phyloP scores from a whole-genome alignment of 2,329 filamentous ascomycete genomes.

The Triangularia setosa region DNA sequence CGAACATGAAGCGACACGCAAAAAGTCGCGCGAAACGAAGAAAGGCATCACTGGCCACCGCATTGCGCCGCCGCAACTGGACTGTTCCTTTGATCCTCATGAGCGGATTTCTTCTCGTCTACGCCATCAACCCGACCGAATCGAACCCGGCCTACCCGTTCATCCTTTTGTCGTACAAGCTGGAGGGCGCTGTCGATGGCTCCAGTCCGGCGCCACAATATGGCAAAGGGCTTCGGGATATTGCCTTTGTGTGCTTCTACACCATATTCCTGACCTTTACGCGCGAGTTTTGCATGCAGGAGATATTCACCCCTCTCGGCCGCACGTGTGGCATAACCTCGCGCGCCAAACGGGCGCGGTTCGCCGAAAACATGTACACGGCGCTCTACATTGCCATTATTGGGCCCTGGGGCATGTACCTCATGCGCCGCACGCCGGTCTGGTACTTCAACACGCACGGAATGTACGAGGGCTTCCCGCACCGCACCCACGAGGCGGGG shows the following conservation, averaged over 20 bases:
- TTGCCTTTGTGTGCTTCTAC: constrained; percentile 69
- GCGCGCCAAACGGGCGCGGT: constrained; percentile 62
- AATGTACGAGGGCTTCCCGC: constrained; percentile 70
- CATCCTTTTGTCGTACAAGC: constrained; percentile 67
- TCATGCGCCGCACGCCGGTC: constrained; percentile 65
- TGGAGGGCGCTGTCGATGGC: constrained; percentile 42
- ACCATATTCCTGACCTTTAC: constrained; percentile 67
- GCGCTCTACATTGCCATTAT: constrained; percentile 66
- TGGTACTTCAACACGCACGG: constrained; percentile 72
- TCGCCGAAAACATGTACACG: constrained; percentile 75
- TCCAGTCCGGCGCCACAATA: constrained; percentile 51
- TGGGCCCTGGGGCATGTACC: constrained; percentile 64
- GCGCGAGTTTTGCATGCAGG: constrained; percentile 72
- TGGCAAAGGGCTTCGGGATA: constrained; percentile 65
- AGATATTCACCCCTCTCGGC: constrained; percentile 61
- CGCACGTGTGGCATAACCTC: constrained; percentile 54
- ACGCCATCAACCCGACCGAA: constrained; percentile 58
- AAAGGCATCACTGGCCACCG: neutral
- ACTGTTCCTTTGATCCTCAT: constrained; percentile 53
- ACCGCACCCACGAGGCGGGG: constrained; percentile 57
- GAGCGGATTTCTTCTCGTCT: constrained; percentile 50
- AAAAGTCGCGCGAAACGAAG: neutral
- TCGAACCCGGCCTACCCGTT: constrained; percentile 62
- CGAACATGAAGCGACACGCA: no score
- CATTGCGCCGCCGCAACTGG: constrained; percentile 32